Percentiles rank a stretch among this genome's conserved stretches.
phyloP scores from a whole-genome alignment of 2,329 filamentous ascomycete species.

The Diplocarpon mali region DNA sequence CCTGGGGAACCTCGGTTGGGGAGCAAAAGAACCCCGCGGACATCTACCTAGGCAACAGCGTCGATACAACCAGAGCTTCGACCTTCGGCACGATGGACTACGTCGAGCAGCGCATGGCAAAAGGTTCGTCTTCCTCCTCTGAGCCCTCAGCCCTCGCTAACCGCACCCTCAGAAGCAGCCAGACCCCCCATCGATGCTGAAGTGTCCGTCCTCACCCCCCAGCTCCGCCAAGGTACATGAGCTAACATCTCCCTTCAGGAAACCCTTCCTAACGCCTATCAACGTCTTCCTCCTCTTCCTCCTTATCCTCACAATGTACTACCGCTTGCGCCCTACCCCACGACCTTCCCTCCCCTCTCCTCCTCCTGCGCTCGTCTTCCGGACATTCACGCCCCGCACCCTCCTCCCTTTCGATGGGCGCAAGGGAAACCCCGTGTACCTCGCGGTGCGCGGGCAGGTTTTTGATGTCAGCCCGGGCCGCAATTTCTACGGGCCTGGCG shows the following conservation, averaged over 20 bases:
- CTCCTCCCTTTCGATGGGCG: slow-evolving; percentile 79
- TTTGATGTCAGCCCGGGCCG: slow-evolving; percentile 82
- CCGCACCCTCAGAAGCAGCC: slow-evolving; percentile 18
- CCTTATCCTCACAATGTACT: slow-evolving; percentile 48
- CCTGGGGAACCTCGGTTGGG: too few relatives aligned
- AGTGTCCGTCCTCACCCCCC: slow-evolving; percentile 20
- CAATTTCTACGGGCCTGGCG: slow-evolving; percentile 94
- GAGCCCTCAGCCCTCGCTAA: neutral
- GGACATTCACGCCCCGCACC: slow-evolving; percentile 63
- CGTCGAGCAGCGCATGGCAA: slow-evolving; percentile 27
- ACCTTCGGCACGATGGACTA: slow-evolving; percentile 23
- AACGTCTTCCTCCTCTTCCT: slow-evolving; percentile 49
- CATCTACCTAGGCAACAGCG: too few relatives aligned
- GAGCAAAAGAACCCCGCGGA: too few relatives aligned
- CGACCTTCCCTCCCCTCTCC: slow-evolving; percentile 33
- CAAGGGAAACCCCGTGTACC: slow-evolving; percentile 64
- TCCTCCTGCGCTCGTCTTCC: slow-evolving; percentile 50
- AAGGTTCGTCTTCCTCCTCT: slow-evolving; percentile 14
- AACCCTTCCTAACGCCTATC: slow-evolving; percentile 44
- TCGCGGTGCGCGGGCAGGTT: slow-evolving; percentile 82
- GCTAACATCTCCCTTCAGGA: slow-evolving; percentile 3
- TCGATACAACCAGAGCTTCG: too few relatives aligned
- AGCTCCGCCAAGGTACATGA: neutral
- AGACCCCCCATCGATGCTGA: slow-evolving; percentile 26
- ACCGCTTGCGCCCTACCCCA: slow-evolving; percentile 39